Base-by-base conservation (phyloP, 2,329 filamentous ascomycete species). In the Fusarium sp. region DNA sequence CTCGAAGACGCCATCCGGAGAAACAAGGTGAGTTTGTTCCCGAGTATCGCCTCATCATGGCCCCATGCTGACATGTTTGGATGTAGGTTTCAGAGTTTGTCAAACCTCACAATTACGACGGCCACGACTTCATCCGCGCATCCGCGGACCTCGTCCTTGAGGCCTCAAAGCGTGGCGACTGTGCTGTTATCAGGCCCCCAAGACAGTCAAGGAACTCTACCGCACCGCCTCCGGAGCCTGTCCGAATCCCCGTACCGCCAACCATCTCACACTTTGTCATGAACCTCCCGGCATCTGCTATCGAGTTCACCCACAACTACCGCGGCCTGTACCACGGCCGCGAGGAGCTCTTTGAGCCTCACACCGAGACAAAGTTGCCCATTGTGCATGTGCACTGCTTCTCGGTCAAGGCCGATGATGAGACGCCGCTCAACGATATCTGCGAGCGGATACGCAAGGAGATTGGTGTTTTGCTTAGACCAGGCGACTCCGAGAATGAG, bases 341-440 rank as follows among this genome's bases (percentile, higher is more conserved):
- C 24, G 88, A 93, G 74, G 61, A 76, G 2, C 80, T 92, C 2
- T 93, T 94, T 68, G 72, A 77, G 26, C 86, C 88, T 2, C 75
- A 85, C 55, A 89, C 86, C 1, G 73, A 75, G 8, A 80, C 80
- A 10, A 81, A 82, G 59, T 80, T 98, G 43, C 95, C 95, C 0
- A 83, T 96, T 78, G 82, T 98, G 11, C 95, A 99, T 75, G 91
- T 91, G n/a, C 92, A 99, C 79, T 97, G 93, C 79, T 99, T 99
- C 79, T 90, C 90, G 24, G 88, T 89, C 38, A 94, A 96, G 78
- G 88, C 85, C 45, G 89, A 92, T 32, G 88, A 92, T 69, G 90
- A 92, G 57, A 83, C 85, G 4, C 85, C 87, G 75, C 82, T 79
- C 5, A 78, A 82, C 32, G 83, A 85, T 59, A 78, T 81, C 38